phyloP scores from a whole-genome alignment of 441 rosid genomes.

The Sinapis alba region DNA sequence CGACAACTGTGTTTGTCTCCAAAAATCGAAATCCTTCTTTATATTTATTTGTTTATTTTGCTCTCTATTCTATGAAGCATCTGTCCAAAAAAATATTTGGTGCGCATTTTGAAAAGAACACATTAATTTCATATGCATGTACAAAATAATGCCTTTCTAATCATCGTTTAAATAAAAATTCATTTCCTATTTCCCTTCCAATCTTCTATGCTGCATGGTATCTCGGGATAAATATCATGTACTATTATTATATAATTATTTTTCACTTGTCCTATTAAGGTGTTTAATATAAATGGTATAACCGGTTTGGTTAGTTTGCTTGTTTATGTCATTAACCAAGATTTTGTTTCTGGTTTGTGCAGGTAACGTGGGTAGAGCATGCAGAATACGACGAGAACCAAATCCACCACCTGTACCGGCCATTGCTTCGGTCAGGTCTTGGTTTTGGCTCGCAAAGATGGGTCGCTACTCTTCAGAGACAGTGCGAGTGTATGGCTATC shows the following conservation, averaged over 20 bases:
- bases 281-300: background rate
- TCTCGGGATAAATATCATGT: slow-evolving; percentile 14
- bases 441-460: slow-evolving; percentile 92
- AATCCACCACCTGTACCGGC: slow-evolving; percentile 70
- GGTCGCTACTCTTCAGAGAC: slow-evolving; percentile 87
- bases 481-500: slow-evolving; percentile 75
- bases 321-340: background rate
- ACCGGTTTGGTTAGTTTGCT: slow-evolving; percentile 14
- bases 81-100: slow-evolving; percentile 51
- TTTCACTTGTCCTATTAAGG: slow-evolving; percentile 9
- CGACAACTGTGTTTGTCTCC: slow-evolving; percentile 56
- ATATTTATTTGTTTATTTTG: background rate
- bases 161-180: slow-evolving; percentile 51
- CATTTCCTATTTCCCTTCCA: slow-evolving; percentile 72
- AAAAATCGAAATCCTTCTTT: slow-evolving; percentile 28
- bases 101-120: slow-evolving; percentile 56
- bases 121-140: slow-evolving; percentile 68
- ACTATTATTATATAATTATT: background rate
- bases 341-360: slow-evolving; percentile 22
- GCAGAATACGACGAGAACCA: slow-evolving; percentile 76
- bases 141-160: slow-evolving; percentile 41
- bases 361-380: slow-evolving; percentile 99
- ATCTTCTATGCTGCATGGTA: slow-evolving; percentile 61
- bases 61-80: slow-evolving; percentile 60
- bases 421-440: slow-evolving; percentile 69